Evolutionary conservation across 495 filamentous ascomycete species (phyloP).

Genomic region (Xylaria telfairii): DNA sequence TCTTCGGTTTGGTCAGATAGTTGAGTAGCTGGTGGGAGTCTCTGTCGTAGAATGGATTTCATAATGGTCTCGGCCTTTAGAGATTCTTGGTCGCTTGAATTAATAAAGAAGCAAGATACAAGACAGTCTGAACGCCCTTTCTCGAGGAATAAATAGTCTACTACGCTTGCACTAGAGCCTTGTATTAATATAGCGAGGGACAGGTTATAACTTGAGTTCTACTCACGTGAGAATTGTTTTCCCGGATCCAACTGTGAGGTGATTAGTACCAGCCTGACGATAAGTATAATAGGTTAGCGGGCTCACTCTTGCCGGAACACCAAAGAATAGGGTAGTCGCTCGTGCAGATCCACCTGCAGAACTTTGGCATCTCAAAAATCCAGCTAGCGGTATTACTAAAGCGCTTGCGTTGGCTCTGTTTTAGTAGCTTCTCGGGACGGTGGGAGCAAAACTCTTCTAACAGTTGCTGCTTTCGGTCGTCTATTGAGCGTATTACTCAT

Average conservation of each 20-base stretch:
- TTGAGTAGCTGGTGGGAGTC: not conserved
- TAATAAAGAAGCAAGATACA: conserved; percentile 17
- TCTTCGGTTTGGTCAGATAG: not conserved
- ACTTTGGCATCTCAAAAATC: conserved; percentile 30
- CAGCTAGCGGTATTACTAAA: conserved; percentile 29
- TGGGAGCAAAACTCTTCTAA: conserved; percentile 12
- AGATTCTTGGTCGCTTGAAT: not conserved
- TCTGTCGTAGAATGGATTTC: conserved; percentile 6
- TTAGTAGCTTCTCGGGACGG: conserved; percentile 13
- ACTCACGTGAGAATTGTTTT: conserved; percentile 4
- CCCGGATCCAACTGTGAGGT: not conserved
- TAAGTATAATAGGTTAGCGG: not conserved
- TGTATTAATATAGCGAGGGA: not conserved
- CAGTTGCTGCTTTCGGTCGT: not conserved
- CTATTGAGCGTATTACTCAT: not conserved
- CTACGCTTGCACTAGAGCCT: conserved; percentile 19
- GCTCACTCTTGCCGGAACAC: conserved; percentile 13
- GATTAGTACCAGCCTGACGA: not conserved
- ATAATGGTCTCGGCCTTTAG: not conserved
- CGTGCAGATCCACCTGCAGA: conserved; percentile 14
- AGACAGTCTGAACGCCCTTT: conserved; percentile 20
- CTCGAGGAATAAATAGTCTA: conserved; percentile 36
- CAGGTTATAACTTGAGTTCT: not conserved
- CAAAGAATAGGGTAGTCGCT: not conserved
- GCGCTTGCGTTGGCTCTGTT: conserved; percentile 31